Percentiles rank a stretch among this genome's conserved stretches.
Conservation (phyloP, 768 basidiomycete genomes). For the Boletus rex-veris region DNA sequence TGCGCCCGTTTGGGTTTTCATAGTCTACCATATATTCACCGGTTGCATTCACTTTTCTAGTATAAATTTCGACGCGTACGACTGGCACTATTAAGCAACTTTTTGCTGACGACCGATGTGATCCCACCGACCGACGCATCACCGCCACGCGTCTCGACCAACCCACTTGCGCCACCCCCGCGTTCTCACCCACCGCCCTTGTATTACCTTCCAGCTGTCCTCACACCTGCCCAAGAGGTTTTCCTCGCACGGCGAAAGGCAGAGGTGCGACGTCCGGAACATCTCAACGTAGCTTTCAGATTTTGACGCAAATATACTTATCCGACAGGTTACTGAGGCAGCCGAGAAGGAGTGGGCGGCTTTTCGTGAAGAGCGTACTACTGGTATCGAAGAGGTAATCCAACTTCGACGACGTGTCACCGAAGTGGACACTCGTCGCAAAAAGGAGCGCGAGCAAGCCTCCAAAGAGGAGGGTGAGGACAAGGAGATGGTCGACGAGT, state of each 20-base stretch:
- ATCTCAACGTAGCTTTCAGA: not conserved
- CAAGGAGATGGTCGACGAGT: constrained; percentile 35
- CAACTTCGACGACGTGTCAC: constrained; percentile 60
- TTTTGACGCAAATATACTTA: constrained; percentile 1
- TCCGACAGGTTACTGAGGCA: constrained; percentile 53
- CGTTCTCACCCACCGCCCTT: constrained; percentile 73
- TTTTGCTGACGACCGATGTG: constrained; percentile 69
- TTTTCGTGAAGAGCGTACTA: constrained; percentile 58
- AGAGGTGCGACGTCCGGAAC: constrained; percentile 43
- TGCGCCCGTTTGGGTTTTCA: constrained; percentile 35
- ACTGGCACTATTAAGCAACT: constrained; percentile 70
- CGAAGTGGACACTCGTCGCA: constrained; percentile 56
- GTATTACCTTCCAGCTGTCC: constrained; percentile 70
- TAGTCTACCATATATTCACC: not conserved
- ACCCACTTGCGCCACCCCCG: constrained; percentile 46
- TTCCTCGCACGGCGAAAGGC: constrained; percentile 60
- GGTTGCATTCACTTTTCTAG: constrained; percentile 33
- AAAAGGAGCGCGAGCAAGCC: constrained; percentile 38
- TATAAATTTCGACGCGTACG: constrained; percentile 71
- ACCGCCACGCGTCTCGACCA: constrained; percentile 25
- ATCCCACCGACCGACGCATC: constrained; percentile 43
- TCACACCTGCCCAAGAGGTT: constrained; percentile 65
- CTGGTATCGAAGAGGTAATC: constrained; percentile 59
- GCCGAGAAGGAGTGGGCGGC: constrained; percentile 64
- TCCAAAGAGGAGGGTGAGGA: constrained; percentile 30